Evolutionary conservation across 73 alveolate genomes (phyloP).

Genomic region (Tetrahymena malaccensis): DNA sequence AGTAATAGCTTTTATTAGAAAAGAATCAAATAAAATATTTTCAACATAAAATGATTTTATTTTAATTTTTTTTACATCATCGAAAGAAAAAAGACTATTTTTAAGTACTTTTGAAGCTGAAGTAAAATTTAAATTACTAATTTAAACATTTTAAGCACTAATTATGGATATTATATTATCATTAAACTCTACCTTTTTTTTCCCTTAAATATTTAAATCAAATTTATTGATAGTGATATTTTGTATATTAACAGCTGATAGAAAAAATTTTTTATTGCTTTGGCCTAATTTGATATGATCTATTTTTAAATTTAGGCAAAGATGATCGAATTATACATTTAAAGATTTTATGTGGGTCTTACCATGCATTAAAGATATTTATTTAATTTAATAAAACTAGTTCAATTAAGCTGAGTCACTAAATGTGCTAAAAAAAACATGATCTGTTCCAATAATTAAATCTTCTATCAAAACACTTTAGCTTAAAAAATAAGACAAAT

Average conservation of each 20-base stretch:
- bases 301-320: background rate
- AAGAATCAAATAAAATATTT: background rate
- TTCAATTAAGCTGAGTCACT: no score
- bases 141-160: background rate
- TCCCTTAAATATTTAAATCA: background rate
- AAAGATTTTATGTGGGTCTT: no score
- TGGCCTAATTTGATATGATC: background rate
- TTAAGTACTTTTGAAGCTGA: background rate
- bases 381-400: no score
- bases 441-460: background rate
- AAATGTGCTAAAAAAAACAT: no score
- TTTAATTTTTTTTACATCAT: background rate
- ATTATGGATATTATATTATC: background rate
- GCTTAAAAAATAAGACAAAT: background rate
- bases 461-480: no score
- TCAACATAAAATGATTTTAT: background rate
- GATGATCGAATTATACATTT: background rate
- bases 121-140: background rate
- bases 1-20: no score
- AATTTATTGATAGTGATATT: background rate
- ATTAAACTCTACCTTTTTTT: background rate
- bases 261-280: no score
- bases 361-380: no score
- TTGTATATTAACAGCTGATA: background rate
- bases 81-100: no score